Conservation (phyloP, 2,329 filamentous ascomycete genomes). For the Helicocarpus griseus region DNA sequence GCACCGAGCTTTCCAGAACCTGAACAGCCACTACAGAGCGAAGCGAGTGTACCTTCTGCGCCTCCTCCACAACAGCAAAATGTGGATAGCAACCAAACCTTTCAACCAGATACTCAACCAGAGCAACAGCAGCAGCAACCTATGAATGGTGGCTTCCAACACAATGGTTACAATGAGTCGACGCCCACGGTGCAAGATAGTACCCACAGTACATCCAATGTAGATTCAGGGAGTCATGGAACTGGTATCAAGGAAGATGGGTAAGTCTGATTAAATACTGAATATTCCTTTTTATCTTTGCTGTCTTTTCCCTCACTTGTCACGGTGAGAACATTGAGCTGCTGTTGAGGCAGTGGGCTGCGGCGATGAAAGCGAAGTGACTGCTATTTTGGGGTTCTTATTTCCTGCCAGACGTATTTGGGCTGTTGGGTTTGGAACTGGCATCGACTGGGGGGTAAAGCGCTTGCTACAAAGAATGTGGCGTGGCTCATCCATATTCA, state of each 20-base stretch:
- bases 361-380: not conserved
- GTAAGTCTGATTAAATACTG: slow-evolving; percentile 49
- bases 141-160: slow-evolving; percentile 2
- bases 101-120: slow-evolving; percentile 15
- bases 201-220: slow-evolving; percentile 14
- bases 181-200: slow-evolving; percentile 18
- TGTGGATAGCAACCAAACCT: slow-evolving; percentile 22
- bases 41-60: slow-evolving; percentile 9
- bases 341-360: not conserved
- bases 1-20: slow-evolving; percentile 31
- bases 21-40: slow-evolving; percentile 18
- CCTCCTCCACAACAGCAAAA: slow-evolving; percentile 22
- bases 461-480: not conserved
- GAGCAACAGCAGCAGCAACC: slow-evolving; percentile 12
- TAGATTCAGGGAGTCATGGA: slow-evolving; percentile 27
- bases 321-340: not conserved
- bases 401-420: not conserved
- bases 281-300: not conserved
- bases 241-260: slow-evolving; percentile 73
- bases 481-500: not conserved
- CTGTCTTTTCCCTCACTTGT: not conserved
- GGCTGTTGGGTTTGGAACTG: not conserved
- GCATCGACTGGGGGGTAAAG: not conserved
- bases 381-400: not conserved
- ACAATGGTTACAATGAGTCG: slow-evolving; percentile 20